Percentiles rank a stretch among this genome's conserved stretches.
Conservation (phyloP, 345 rosid genomes). For the Aethionema arabicum region DNA sequence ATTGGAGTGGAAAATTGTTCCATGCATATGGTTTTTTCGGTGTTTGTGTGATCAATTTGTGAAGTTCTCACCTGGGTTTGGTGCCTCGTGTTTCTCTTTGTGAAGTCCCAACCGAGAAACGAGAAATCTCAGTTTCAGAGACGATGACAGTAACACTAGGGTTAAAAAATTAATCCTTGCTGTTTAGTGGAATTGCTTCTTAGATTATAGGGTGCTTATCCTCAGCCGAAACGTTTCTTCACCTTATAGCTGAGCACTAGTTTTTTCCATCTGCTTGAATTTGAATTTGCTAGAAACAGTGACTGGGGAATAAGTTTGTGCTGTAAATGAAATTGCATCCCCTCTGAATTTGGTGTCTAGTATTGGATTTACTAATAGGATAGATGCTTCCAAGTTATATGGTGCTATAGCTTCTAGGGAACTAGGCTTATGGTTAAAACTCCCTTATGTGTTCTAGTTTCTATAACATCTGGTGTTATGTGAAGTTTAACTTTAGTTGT, state of each 20-base stretch:
- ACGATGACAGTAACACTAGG: background rate
- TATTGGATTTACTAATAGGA: background rate
- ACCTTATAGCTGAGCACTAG: too few relatives aligned
- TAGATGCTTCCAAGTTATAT: constrained; percentile 14
- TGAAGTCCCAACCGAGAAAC: background rate
- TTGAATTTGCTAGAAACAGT: background rate
- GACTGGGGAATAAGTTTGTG: background rate
- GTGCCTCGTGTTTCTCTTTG: background rate
- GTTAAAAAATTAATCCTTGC: background rate
- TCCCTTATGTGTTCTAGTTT: background rate
- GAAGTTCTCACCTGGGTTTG: constrained; percentile 20
- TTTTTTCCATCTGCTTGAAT: background rate
- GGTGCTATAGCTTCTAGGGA: background rate
- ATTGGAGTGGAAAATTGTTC: constrained; percentile 2
- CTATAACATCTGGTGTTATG: constrained; percentile 1
- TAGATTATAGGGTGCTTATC: constrained; percentile 13
- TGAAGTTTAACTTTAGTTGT: background rate
- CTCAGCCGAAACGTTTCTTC: too few relatives aligned
- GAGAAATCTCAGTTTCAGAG: constrained; percentile 6
- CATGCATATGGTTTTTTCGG: background rate
- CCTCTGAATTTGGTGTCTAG: background rate
- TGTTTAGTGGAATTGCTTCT: background rate
- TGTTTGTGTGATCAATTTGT: constrained; percentile 13
- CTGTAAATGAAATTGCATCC: background rate
- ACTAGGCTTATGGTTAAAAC: constrained; percentile 15